Base-by-base conservation (phyloP, 257 asterid species). In the Perilla frutescens region DNA sequence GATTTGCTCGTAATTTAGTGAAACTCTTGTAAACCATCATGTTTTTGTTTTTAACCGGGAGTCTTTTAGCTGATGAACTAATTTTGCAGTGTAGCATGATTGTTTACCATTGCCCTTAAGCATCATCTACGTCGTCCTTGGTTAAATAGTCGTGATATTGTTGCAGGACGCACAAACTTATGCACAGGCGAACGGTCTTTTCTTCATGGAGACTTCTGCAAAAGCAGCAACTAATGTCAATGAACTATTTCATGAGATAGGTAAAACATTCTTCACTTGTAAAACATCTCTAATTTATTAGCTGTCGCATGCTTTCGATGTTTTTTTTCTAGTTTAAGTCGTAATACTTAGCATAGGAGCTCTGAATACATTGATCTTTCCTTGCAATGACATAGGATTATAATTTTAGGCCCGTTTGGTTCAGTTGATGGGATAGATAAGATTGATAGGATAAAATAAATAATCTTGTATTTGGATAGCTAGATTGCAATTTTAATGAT, bases 131-230 rank as follows among this genome's bases (percentile, higher is more conserved):
- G 41, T 34, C 45, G n/a, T 51, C 31, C 37, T 70, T 60, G 50
- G 66, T 48, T 45, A 44, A 45, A 62, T 53, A 44, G 66, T 51
- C 29, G 54, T 48, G 45, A 51, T 4, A 31, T 45, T 44, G 14
- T 57, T 62, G 72, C 76, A 69, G 72, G 81, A 70, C 53, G 81
- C 76, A 32, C 71, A 76, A 62, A 26, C 48, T 68, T 76, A 69
- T 76, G 80, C 57, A 15, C 82, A 84, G 85, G 84, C 81, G 50
- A 81, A 81, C 63, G 83, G 87, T 13, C 92, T 87, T 68, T 87
- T 87, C 80, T 87, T 84, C 74, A 77, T 84, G 80, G 89, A 87
- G 75, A 87, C 92, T 67, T 87, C 90, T 70, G 92, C 92, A 60
- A 87, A 83, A 75, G 76, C 87, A 40, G 90, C 92, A 61, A 78